Percentiles rank a stretch among this genome's conserved stretches.
Conservation (phyloP, 1,139 yeast genomes). For the Diutina ranongensis region DNA sequence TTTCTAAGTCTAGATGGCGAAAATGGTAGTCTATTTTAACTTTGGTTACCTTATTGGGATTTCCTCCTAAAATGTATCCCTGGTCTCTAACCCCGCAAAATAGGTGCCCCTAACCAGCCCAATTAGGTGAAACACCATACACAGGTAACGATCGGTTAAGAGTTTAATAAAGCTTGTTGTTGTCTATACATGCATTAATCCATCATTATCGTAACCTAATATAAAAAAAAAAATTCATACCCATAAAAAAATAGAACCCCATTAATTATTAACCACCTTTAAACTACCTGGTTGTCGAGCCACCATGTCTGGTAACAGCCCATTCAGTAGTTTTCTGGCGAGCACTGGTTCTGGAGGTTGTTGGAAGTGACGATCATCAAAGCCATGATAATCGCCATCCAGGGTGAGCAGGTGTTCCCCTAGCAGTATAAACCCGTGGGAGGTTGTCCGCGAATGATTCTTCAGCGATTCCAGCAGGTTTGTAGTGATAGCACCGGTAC, state of each 20-base stretch:
- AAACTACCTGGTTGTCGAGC: conserved; percentile 34
- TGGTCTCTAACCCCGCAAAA: too few species aligned
- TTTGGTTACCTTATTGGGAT: too few species aligned
- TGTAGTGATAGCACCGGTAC: background rate
- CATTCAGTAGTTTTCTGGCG: conserved; percentile 30
- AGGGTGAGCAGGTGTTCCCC: conserved; percentile 6
- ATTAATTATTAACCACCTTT: conserved; percentile 33
- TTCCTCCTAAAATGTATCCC: too few species aligned
- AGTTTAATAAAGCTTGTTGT: too few species aligned
- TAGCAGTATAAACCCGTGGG: conserved; percentile 3
- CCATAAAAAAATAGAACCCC: background rate
- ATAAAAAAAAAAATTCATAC: background rate
- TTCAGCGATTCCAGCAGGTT: conserved; percentile 2
- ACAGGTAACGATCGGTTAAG: background rate
- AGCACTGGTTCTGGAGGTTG: conserved; percentile 2
- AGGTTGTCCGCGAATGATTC: conserved; percentile 2
- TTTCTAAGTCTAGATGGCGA: too few species aligned
- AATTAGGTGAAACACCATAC: background rate
- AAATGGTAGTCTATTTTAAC: too few species aligned
- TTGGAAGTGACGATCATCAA: background rate
- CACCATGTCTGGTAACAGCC: conserved; percentile 58
- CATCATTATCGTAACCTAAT: background rate
- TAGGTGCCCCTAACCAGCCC: too few species aligned
- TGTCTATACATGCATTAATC: background rate
- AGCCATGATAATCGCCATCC: conserved; percentile 5